Evolutionary conservation across 163 green algal genomes (phyloP), one percentile per base, ranked within the genome.

Genomic region (Prototheca wickerhamii): DNA sequence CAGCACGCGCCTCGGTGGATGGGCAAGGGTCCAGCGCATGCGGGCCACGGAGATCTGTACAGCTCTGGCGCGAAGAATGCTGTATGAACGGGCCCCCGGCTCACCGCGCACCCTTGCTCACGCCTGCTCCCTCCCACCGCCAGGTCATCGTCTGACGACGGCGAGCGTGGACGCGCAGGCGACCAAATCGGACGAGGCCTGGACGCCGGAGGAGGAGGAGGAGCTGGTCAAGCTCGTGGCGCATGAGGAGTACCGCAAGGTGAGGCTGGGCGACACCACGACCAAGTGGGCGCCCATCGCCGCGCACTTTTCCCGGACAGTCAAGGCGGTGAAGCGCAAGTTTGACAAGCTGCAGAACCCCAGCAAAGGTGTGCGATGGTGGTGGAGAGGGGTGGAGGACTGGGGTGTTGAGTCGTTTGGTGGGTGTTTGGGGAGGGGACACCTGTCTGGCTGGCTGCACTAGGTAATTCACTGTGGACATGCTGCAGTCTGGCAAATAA

Each of bases 201-300:
- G 71, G 71, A 73, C 42, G 42, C 34, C 54, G 20, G 25, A 64
- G 60, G 33, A 66, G 53, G 51, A 53, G 35, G 31, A 66, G 26
- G 49, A 73, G 33, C 60, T 77, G 29, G 60, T 77, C 52, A 67
- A 67, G 64, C 60, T 77, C 32, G 71, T 77, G 44, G 31, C 65
- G 18, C 7, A 63, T 15, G 53, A 57, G 30, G 52, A 65, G 21
- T 71, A 58, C 35, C 60, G 71, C 30, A 70, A 71, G 35, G 35
- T 20, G 21, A 17, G 29, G 31, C 30, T 72, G 31, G 65, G 55
- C 5, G 58, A 72, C 33, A 28, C 20, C 20, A 31, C 15, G 7
- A 61, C 34, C 29, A 72, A 61, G 43, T 72, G 58, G 57, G 57
- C 25, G 50, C 65, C 57, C 18, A 65, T 72, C 28, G 65, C 57